A percentile compares a stretch with the other conserved stretches of the same genome.
Evolutionary conservation across 1,284 basidiomycete species (phyloP).

Genomic region (Melampsora americana): DNA sequence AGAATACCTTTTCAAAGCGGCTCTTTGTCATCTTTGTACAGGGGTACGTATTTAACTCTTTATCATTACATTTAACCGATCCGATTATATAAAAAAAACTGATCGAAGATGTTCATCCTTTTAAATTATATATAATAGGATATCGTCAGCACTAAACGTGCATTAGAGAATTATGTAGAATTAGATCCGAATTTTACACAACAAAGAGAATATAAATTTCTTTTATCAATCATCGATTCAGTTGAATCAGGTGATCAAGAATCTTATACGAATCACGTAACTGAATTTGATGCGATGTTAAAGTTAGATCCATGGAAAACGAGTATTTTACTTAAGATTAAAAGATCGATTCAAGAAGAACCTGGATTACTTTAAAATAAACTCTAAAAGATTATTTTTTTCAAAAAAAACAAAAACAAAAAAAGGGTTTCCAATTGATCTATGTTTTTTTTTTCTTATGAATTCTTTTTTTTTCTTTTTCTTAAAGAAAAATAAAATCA

Average conservation of each 20-base stretch:
- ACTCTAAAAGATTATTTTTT: no score
- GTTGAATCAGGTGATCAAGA: constrained; percentile 75
- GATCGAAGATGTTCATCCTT: no score
- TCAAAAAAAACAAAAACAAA: no score
- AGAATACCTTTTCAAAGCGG: constrained; percentile 89
- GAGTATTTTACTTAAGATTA: constrained; percentile 77
- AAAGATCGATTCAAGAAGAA: constrained; percentile 69
- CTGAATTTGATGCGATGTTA: constrained; percentile 72
- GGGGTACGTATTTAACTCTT: constrained; percentile 60
- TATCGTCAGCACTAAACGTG: constrained; percentile 73
- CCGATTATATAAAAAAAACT: no score
- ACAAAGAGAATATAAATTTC: constrained; percentile 84
- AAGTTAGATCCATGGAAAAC: constrained; percentile 96
- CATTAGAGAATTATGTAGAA: constrained; percentile 69
- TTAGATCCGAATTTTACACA: constrained; percentile 76
- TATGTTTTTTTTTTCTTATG: no score
- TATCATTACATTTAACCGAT: no score
- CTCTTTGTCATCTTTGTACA: constrained; percentile 84
- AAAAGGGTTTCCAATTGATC: no score
- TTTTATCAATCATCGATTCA: constrained; percentile 70
- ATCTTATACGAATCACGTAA: constrained; percentile 64
- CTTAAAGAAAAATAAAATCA: no score
- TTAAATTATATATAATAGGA: no score
- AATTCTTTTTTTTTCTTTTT: no score
- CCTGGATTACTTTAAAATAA: constrained; percentile 57